These are phyloP conservation scores for Helminthosporium solani DNA, from an alignment of 2,329 filamentous ascomycete genomes.

Conservation along the genomic window DNA sequence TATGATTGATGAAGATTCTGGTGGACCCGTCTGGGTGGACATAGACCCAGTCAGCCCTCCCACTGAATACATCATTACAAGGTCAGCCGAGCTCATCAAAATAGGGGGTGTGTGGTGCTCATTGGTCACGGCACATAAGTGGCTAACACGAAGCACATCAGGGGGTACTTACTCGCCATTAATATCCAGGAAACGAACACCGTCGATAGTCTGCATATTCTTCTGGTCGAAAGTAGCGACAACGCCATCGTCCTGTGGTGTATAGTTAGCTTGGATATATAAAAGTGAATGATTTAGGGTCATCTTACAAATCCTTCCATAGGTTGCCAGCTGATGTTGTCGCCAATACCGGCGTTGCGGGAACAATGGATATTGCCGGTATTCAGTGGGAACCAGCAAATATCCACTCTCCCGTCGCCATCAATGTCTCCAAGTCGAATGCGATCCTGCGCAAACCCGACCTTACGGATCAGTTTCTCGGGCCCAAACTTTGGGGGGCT, in stretches of 20 bases:
- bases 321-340: slow-evolving; percentile 25
- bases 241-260: no score
- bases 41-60: slow-evolving; percentile 26
- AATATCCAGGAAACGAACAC: slow-evolving; percentile 22
- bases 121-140: no score
- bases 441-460: slow-evolving; percentile 4
- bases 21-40: slow-evolving; percentile 7
- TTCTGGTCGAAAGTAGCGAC: no score
- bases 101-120: no score
- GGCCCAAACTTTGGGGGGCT: slow-evolving; percentile 22
- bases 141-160: no score
- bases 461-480: slow-evolving; percentile 17
- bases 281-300: no score
- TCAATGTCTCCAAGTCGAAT: slow-evolving; percentile 39
- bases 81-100: no score
- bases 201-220: background rate
- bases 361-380: slow-evolving; percentile 32
- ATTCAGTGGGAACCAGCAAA: slow-evolving; percentile 27
- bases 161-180: slow-evolving; percentile 19
- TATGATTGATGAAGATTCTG: slow-evolving; percentile 20
- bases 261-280: no score
- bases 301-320: no score
- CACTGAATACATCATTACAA: no score
- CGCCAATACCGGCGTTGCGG: slow-evolving; percentile 35
- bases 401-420: slow-evolving; percentile 41